Evolutionary conservation across 2,329 filamentous ascomycete species (phyloP), one percentile per base, ranked within the genome.

Genomic region (Macrophomina tecta): DNA sequence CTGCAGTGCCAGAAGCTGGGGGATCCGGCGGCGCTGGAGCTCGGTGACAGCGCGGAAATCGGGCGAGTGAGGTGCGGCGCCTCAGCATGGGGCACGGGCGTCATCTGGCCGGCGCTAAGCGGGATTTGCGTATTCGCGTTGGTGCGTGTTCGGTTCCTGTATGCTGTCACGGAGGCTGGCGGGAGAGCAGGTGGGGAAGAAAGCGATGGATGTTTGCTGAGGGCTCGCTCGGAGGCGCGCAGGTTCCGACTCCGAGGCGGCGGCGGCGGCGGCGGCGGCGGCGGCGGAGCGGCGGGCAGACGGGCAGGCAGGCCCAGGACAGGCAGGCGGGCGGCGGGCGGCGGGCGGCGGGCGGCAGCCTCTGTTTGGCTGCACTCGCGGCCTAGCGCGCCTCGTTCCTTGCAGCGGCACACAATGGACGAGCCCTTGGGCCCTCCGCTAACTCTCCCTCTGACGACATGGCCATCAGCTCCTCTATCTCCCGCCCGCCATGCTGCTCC

Each of bases 361-460:
- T 9, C 8, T 45, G 40, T 9, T 14, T n/a, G 30, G 32, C 16
- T 53, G 51, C 14, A 53, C 11, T 38, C 11, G 30, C 14, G 30
- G 51, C 23, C 42, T 36, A 46, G 34, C 58, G 42, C 58, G 14
- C 18, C 40, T 11, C 38, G 53, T 58, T 42, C 53, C 53, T 45
- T 58, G 53, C 53, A 58, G 53, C 36, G 32, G 52, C 8, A 55
- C 34, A 38, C 34, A 18, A 11, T 14, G 36, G 7, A 40, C 18
- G 9, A 23, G 9, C 8, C 8, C 49, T 32, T 38, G 30, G 23
- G 23, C 46, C n/a, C 46, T 7, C 8, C 52, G 38, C 32, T 18
- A 11, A 36, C 52, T 38, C 52, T 9, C 52, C 11, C 36, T 42
- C 34, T 42, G 36, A 58, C 36, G 36, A 42, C 53, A 58, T 58